phyloP scores from a whole-genome alignment of 1,139 yeast genomes.

The Taphrina populina region DNA sequence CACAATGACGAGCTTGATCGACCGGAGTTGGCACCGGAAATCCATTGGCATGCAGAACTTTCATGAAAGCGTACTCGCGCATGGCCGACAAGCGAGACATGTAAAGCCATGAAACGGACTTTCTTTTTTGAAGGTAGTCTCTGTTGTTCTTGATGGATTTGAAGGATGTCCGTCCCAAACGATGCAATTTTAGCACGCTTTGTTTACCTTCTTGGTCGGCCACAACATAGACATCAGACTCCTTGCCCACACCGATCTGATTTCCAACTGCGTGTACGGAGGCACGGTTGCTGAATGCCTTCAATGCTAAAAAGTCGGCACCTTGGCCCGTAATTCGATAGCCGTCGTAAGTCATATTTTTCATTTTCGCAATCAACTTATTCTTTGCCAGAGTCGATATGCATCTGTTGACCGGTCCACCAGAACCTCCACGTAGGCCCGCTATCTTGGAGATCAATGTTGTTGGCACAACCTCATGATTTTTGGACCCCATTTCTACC shows the following conservation, averaged over 20 bases:
- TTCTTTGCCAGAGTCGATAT: slow-evolving; percentile 85
- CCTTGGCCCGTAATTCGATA: slow-evolving; percentile 85
- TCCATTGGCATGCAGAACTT: slow-evolving; percentile 66
- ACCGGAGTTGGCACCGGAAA: slow-evolving; percentile 85
- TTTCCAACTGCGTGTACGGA: slow-evolving; percentile 77
- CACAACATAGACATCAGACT: slow-evolving; percentile 90
- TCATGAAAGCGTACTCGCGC: slow-evolving; percentile 87
- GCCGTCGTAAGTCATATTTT: slow-evolving; percentile 70
- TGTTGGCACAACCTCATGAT: slow-evolving; percentile 94
- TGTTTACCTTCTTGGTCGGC: slow-evolving; percentile 64
- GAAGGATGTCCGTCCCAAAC: slow-evolving; percentile 91
- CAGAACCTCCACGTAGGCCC: slow-evolving; percentile 71
- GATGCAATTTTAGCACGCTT: slow-evolving; percentile 80
- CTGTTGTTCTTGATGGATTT: slow-evolving; percentile 88
- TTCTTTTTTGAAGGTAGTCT: slow-evolving; percentile 75
- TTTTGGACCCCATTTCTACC: slow-evolving; percentile 83
- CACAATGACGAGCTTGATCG: slow-evolving; percentile 87
- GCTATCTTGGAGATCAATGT: slow-evolving; percentile 75
- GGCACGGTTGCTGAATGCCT: slow-evolving; percentile 69
- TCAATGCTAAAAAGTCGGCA: slow-evolving; percentile 84
- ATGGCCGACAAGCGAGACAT: slow-evolving; percentile 85
- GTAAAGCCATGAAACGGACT: slow-evolving; percentile 84
- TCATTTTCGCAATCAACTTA: slow-evolving; percentile 68
- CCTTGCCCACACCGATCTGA: slow-evolving; percentile 95
- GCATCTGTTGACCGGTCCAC: slow-evolving; percentile 61